A percentile compares a stretch with the other conserved stretches of the same genome.
phyloP scores from a whole-genome alignment of 352 stramenopile species.

The Aphanomyces stellatus region DNA sequence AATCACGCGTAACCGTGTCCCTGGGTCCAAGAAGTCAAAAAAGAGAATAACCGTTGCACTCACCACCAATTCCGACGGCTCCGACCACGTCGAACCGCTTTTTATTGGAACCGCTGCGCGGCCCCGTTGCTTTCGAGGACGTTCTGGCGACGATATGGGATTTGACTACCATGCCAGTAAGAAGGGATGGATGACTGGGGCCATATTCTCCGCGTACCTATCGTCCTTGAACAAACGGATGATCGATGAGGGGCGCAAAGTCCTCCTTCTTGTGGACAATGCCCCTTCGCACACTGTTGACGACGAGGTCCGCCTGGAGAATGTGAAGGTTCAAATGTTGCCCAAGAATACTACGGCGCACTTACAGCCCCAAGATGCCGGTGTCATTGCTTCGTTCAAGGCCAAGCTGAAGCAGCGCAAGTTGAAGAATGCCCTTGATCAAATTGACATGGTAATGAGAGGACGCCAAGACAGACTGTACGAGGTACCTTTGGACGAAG shows the following conservation, averaged over 20 bases:
- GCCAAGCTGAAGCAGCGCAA: background rate
- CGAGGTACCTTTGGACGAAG: background rate
- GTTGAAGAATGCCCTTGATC: background rate
- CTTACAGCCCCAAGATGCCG: background rate
- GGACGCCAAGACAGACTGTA: background rate
- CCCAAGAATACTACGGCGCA: background rate
- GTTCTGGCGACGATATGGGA: background rate
- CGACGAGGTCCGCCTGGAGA: background rate
- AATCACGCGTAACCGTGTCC: background rate
- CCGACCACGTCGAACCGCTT: background rate
- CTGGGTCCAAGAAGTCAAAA: conserved; percentile 12
- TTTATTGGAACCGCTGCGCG: background rate
- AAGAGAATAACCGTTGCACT: conserved; percentile 8
- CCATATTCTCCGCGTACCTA: background rate
- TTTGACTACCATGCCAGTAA: conserved; percentile 7
- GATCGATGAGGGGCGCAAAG: background rate
- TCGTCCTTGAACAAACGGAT: background rate
- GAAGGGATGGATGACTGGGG: conserved; percentile 12
- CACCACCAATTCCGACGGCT: background rate
- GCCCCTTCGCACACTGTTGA: background rate
- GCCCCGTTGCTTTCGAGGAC: background rate
- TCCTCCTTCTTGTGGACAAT: conserved; percentile 15
- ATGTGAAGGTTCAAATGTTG: background rate
- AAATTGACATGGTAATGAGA: background rate
- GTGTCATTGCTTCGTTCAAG: conserved; percentile 11